Evolutionary conservation across 2,329 filamentous ascomycete species (phyloP), one percentile per base, ranked within the genome.

Genomic region (Pseudogymnoascus sp.): DNA sequence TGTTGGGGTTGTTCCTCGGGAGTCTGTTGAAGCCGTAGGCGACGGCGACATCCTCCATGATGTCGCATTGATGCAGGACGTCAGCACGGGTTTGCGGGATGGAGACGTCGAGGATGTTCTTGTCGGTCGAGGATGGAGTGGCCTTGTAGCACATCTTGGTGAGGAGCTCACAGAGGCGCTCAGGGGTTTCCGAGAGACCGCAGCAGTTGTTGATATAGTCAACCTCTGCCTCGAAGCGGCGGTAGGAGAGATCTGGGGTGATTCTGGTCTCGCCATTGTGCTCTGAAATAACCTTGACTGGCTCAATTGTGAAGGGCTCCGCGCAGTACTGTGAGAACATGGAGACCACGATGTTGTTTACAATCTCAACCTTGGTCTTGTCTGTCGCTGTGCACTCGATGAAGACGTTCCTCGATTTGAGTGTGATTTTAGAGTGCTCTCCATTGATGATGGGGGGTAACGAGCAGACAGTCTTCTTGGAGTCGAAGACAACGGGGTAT

Each of bases 31-130:
- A 99, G 66, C 95, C 94, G 74, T 97, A 97, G 60, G 91, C 92
- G 66, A 99, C 94, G 39, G 92, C 94, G 18, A 95, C 87, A 72
- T 99, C 95, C 77, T 99, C 94, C 93, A 99, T 99, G 67, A 99
- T 90, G 73, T 99, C 94, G 69, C 92, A 95, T 72, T 97, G 89
- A 75, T 99, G 94, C 33, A 99, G 86, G 41, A 99, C 88, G 74
- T 99, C 94, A 57, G 94, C 93, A 65, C 94, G 86, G 54, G 92
- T 97, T 33, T 92, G 85, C 7, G 94, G 94, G 22, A 97, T 84
- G 36, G 87, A 82, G 28, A 97, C 86, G 70, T 95, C 88, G 63
- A 96, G 80, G 58, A 94, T 77, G 71, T 90, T 86, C 60, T 83
- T 75, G 64, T 88, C 81, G 64, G 83, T 82, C 60, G 80, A 76